Evolutionary conservation across 1,284 basidiomycete genomes (phyloP), one percentile per base, ranked within the genome.

Genomic region (Rhodotorula sp.): DNA sequence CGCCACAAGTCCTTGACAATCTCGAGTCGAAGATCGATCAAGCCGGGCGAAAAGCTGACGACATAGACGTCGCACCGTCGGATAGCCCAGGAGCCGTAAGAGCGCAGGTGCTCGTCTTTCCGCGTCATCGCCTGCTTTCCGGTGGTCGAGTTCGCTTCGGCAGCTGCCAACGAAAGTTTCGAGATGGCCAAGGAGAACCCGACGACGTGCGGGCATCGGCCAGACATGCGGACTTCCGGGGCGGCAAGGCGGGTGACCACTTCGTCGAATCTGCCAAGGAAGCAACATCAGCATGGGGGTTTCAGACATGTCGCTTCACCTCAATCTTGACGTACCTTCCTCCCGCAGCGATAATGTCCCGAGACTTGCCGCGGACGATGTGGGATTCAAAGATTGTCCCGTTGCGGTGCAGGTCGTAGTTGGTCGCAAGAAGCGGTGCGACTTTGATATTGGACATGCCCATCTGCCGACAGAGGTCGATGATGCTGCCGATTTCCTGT

Each of bases 41-140:
- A 79, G 0, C 83, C 84, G 0, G 82, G 81, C 8, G 80, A 80
- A 62, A 83, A 84, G 2, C 80, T 80, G 8, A 84, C 84, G 3
- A 87, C 82, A 71, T 87, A 87, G 29, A 86, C 85, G 74, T 87
- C 86, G 72, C 85, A 86, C 43, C 86, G 82, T 66, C 85, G 79
- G 8, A 81, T 79, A 39, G 81, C 79, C 79, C 80, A 81, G 0
- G 83, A 83, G 21, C 84, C 85, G n/a, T 84, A 85, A 26, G 82
- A 81, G 21, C 80, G 79, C 60, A 83, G 81, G 47, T 81, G 81
- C 20, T 83, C 80, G 58, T 82, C 72, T 26, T 57, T 56, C 20
- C 75, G 72, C 16, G 78, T 77, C 46, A 79, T 81, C 21, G 81
- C 80, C n/a, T 82, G 80, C 67, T 83, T 74, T 46, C 76, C 71